phyloP scores from a whole-genome alignment of 2,329 filamentous ascomycete species.

The Aaosphaeria pasadenensis region DNA sequence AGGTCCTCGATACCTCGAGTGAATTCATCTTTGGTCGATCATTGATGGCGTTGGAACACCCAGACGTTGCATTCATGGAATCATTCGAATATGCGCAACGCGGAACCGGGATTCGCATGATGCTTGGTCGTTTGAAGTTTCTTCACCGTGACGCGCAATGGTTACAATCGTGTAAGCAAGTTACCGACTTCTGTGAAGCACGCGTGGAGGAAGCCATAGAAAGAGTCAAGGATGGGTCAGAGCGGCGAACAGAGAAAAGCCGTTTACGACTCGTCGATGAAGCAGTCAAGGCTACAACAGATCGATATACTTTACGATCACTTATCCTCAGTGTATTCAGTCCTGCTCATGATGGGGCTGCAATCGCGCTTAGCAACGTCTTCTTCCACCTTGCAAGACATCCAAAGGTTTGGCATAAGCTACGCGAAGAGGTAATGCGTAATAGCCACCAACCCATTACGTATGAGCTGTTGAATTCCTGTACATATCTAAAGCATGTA shows the following conservation, averaged over 20 bases:
- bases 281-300: neutral
- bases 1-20: conserved; percentile 9
- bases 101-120: conserved; percentile 5
- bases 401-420: neutral
- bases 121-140: conserved; percentile 2
- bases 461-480: conserved; percentile 15
- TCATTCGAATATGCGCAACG: conserved; percentile 9
- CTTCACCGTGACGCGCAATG: conserved; percentile 6
- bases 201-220: conserved; percentile 7
- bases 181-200: conserved; percentile 4
- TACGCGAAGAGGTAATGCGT: neutral
- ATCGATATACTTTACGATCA: neutral
- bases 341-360: conserved; percentile 8
- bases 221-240: conserved; percentile 2
- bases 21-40: conserved; percentile 10
- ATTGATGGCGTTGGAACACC: conserved; percentile 3
- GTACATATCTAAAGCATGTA: conserved; percentile 12
- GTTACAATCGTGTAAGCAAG: conserved; percentile 2
- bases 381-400: conserved; percentile 12
- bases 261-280: conserved; percentile 1
- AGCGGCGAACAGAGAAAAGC: conserved; percentile 1
- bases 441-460: conserved; percentile 9
- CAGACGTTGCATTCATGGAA: conserved; percentile 8
- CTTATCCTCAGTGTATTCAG: conserved; percentile 1
- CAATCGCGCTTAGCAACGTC: conserved; percentile 11